Evolutionary conservation across 306 rosid species (phyloP).

Genomic region (Cajanus cajan): DNA sequence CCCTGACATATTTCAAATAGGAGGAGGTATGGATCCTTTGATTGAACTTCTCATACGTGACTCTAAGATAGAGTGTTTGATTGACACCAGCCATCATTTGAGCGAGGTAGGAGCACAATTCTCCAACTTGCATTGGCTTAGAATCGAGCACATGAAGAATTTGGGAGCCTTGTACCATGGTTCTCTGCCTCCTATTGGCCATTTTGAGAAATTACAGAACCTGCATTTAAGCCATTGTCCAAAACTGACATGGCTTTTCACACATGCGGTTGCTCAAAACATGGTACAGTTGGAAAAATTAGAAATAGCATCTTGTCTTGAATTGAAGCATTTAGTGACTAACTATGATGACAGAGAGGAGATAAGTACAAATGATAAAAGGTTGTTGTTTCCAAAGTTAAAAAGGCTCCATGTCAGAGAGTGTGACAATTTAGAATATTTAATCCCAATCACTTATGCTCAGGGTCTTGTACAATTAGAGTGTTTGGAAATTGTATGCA

Average conservation of each 20-base stretch:
- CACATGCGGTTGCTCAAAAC: not conserved
- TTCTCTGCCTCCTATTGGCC: not conserved
- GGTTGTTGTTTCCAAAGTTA: conserved; percentile 15
- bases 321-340: not conserved
- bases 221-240: not conserved
- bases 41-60: not conserved
- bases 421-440: not conserved
- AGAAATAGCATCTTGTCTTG: not conserved
- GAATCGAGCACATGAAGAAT: not conserved
- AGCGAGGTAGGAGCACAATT: not conserved
- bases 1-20: not conserved
- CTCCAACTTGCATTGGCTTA: conserved; percentile 1
- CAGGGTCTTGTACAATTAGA: conserved; percentile 24
- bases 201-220: not conserved
- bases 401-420: not conserved
- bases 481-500: not conserved
- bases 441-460: conserved; percentile 22
- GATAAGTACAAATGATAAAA: not conserved
- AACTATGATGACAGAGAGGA: not conserved
- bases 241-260: not conserved
- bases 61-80: not conserved
- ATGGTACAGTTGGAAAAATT: not conserved
- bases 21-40: not conserved
- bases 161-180: not conserved
- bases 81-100: not conserved